Evolutionary conservation across 1,139 yeast species (phyloP), one percentile per base, ranked within the genome.

Genomic region (Saccharomycopsis hybrid): DNA sequence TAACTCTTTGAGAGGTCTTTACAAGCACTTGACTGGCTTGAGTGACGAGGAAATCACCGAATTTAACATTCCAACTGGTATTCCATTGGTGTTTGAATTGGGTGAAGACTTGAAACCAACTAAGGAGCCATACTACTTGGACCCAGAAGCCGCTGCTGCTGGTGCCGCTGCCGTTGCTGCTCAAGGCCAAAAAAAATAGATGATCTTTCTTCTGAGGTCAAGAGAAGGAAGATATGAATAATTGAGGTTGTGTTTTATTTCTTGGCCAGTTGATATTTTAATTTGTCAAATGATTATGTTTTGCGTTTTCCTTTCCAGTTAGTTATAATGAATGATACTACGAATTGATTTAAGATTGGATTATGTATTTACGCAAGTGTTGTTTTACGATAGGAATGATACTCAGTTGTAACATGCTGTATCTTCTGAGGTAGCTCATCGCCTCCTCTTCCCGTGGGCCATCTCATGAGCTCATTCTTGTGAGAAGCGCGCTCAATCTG

Each of bases 141-240:
- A 90, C 75, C 97, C 97, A 64, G 97, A 88, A 76, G 97, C 97
- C 66, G 97, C 97, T 67, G 96, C 89, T 59, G 97, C 97, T 54
- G 97, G 97, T 78, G 97, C 97, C 59, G 97, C 97, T 65, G 97
- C 97, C 55, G 97, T 90, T 62, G 97, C 97, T 63, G 88, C 88
- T 65, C 97, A 90, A 78, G 97, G 97, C 71, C 73, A 68, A 63
- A 76, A 77, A 74, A 77, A 77, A 66, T 73, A 70, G 62, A 37
- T 18, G 52, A 35, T 40, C 27, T 46, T 47, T 29, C 24, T 43
- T 25, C 35, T 32, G 42, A n/a, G 31, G 30, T n/a, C 30, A 40
- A 40, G 40, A 35, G 46, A 24, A 42, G 46, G 29, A 43, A 32
- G 33, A 36, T 35, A 8, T 18, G 28, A 29, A 25, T 3, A 3